Evolutionary conservation across 2,329 filamentous ascomycete species (phyloP).

Genomic region (Septoria linicola): DNA sequence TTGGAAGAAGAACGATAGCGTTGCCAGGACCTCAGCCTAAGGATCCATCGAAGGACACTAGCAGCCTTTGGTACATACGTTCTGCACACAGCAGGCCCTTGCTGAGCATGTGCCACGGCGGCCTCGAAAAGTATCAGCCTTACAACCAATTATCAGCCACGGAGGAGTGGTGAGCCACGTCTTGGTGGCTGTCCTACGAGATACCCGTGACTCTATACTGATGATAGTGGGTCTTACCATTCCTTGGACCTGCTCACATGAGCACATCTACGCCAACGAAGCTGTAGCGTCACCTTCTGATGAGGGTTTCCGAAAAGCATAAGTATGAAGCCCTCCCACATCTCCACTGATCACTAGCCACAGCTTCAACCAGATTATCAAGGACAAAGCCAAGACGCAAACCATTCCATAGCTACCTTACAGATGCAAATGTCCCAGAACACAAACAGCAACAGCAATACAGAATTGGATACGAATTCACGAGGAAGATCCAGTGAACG

Average conservation of each 20-base stretch:
- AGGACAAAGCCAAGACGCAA: not conserved
- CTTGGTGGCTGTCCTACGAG: not conserved
- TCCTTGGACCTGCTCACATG: not conserved
- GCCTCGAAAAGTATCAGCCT: not conserved
- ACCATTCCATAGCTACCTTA: not conserved
- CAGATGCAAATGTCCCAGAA: not conserved
- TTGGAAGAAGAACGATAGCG: not conserved
- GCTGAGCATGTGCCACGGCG: not conserved
- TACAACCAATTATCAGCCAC: not conserved
- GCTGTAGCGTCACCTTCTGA: not conserved
- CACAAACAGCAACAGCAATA: not conserved
- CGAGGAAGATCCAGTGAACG: not conserved
- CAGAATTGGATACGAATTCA: not conserved
- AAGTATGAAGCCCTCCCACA: not conserved
- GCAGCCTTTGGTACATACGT: not conserved
- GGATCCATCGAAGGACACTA: not conserved
- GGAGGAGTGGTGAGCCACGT: not conserved
- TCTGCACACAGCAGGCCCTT: not conserved
- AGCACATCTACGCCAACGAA: not conserved
- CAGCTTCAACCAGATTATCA: not conserved
- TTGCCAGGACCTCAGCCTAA: not conserved
- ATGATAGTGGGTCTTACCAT: not conserved
- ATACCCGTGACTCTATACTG: not conserved
- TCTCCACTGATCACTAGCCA: conserved; percentile 3
- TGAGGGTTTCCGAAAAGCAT: not conserved